Conservation (phyloP, 2,329 filamentous ascomycete species). For the Dactylella cylindrospora region DNA sequence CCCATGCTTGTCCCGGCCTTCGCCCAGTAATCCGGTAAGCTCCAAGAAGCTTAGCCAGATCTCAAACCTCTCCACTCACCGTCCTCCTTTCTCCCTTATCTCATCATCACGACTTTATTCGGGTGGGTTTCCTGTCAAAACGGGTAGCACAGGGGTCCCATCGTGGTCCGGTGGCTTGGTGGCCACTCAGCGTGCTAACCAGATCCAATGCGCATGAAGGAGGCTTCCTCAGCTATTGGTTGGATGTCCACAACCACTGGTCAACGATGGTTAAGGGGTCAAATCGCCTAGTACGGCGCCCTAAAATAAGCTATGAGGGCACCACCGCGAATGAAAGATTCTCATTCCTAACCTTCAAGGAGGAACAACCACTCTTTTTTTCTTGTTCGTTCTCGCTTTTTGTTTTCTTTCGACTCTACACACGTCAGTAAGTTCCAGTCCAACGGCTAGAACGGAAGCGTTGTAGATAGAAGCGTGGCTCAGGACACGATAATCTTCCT, state of each 20-base stretch:
- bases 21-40: too few species aligned
- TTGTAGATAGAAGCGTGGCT: constrained; percentile 44
- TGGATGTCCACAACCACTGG: constrained; percentile 16
- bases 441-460: constrained; percentile 32
- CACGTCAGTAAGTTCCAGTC: constrained; percentile 44
- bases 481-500: constrained; percentile 43
- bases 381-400: constrained; percentile 16
- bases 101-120: constrained; percentile 35
- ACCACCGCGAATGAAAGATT: constrained; percentile 30
- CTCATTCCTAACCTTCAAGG: constrained; percentile 33
- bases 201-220: constrained; percentile 41
- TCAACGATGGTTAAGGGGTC: constrained; percentile 38
- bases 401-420: constrained; percentile 42
- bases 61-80: constrained; percentile 17
- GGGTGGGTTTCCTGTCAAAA: constrained; percentile 25
- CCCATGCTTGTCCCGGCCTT: too few species aligned
- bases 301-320: constrained; percentile 37
- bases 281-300: constrained; percentile 32
- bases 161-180: constrained; percentile 41
- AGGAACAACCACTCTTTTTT: constrained; percentile 36
- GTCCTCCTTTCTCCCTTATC: constrained; percentile 24
- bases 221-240: constrained; percentile 32
- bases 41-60: constrained; percentile 16
- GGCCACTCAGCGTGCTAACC: constrained; percentile 28
- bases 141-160: constrained; percentile 15